These are phyloP conservation scores for Ceratobasidium sp. DNA, from an alignment of 1,284 basidiomycete genomes.

Conservation along the genomic window DNA sequence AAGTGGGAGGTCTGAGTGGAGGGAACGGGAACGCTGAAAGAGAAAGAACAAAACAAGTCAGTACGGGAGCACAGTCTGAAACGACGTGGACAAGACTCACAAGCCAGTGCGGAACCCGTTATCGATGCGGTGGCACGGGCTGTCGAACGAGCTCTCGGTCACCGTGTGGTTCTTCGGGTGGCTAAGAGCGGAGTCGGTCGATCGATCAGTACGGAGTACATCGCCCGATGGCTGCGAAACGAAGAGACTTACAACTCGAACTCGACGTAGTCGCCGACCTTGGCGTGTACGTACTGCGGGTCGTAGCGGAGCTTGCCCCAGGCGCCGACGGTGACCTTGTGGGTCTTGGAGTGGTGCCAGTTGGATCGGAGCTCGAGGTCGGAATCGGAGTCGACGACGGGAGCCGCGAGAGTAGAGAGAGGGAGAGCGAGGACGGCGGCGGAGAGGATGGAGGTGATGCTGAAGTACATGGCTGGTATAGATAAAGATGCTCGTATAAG, in stretches of 20 bases:
- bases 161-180: conserved; percentile 23
- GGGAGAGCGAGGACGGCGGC: background rate
- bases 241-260: conserved; percentile 4
- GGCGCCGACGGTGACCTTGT: conserved; percentile 16
- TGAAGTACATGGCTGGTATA: conserved; percentile 1
- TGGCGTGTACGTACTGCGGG: conserved; percentile 8
- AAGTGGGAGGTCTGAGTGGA: conserved; percentile 9
- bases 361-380: conserved; percentile 15
- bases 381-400: background rate
- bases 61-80: background rate
- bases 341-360: conserved; percentile 11
- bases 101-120: conserved; percentile 22
- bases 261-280: conserved; percentile 4
- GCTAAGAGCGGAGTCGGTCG: background rate
- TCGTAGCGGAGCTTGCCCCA: conserved; percentile 10
- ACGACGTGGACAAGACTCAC: background rate
- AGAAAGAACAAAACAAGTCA: too few species aligned
- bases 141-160: conserved; percentile 3
- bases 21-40: conserved; percentile 5
- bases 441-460: background rate
- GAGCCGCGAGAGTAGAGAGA: background rate
- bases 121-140: background rate
- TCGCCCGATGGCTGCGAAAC: background rate
- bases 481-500: too few species aligned
- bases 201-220: too few species aligned